A percentile compares a stretch with the other conserved stretches of the same genome.
phyloP scores from a whole-genome alignment of 805 yeast species.

The Tetrapisispora fleetii region DNA sequence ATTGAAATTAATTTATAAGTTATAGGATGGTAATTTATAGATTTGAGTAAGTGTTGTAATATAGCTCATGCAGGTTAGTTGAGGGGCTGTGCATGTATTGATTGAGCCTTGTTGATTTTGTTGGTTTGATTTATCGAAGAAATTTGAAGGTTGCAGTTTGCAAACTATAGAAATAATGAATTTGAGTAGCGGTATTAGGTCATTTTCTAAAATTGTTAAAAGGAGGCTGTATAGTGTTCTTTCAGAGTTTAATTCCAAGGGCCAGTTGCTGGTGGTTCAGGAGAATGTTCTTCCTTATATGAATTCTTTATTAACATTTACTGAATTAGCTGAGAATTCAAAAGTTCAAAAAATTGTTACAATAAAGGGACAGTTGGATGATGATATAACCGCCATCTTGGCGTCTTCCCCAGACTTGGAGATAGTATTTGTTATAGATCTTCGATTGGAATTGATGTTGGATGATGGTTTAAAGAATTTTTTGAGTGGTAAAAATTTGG shows the following conservation, averaged over 20 bases:
- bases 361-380: slow-evolving; percentile 12
- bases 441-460: slow-evolving; percentile 15
- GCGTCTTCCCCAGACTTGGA: slow-evolving; percentile 6
- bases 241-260: slow-evolving; percentile 9
- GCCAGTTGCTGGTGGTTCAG: slow-evolving; percentile 18
- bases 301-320: slow-evolving; percentile 19
- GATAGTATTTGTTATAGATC: slow-evolving; percentile 21
- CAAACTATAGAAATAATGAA: slow-evolving; percentile 8
- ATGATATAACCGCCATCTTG: slow-evolving; percentile 11
- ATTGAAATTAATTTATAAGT: too few relatives aligned
- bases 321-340: slow-evolving; percentile 20
- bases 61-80: too few relatives aligned
- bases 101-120: too few relatives aligned
- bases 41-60: too few relatives aligned
- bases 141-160: too few relatives aligned
- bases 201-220: slow-evolving; percentile 11
- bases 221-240: slow-evolving; percentile 11
- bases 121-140: too few relatives aligned
- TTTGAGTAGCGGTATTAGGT: slow-evolving; percentile 20
- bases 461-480: slow-evolving; percentile 7
- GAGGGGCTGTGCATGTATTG: too few relatives aligned
- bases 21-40: too few relatives aligned
- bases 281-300: slow-evolving; percentile 13
- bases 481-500: background rate
- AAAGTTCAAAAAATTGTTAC: slow-evolving; percentile 20